Percentiles rank a stretch among this genome's conserved stretches.
These are phyloP conservation scores for Bipolaris cookei DNA, from an alignment of 2,329 filamentous ascomycete genomes.

Conservation along the genomic window DNA sequence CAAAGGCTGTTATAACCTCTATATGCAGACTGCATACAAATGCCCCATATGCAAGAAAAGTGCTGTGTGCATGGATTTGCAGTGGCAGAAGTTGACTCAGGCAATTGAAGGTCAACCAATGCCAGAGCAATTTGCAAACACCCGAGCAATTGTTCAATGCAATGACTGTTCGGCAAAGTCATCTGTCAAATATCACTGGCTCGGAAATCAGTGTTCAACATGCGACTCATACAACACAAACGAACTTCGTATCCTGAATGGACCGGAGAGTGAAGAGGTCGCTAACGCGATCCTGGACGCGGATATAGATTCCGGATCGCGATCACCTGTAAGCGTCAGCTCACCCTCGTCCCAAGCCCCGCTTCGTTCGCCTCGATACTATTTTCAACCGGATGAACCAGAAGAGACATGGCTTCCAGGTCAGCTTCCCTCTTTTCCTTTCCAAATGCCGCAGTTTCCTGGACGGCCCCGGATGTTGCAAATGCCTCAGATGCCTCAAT, in stretches of 20 bases:
- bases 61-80: slow-evolving; percentile 95
- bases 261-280: slow-evolving; percentile 44
- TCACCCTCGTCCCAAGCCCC: slow-evolving; percentile 42
- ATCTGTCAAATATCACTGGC: slow-evolving; percentile 89
- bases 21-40: slow-evolving; percentile 90
- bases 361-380: slow-evolving; percentile 46
- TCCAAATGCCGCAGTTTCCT: slow-evolving; percentile 47
- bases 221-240: slow-evolving; percentile 62
- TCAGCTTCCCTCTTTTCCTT: slow-evolving; percentile 45
- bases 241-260: slow-evolving; percentile 54
- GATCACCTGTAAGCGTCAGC: slow-evolving; percentile 40
- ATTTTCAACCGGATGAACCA: slow-evolving; percentile 47
- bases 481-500: slow-evolving; percentile 42
- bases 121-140: slow-evolving; percentile 80
- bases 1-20: slow-evolving; percentile 82
- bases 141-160: slow-evolving; percentile 83
- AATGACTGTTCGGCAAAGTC: slow-evolving; percentile 94
- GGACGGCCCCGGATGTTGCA: slow-evolving; percentile 42
- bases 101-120: slow-evolving; percentile 90
- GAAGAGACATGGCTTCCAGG: slow-evolving; percentile 48
- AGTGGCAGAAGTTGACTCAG: slow-evolving; percentile 89
- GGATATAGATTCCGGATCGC: slow-evolving; percentile 34
- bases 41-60: slow-evolving; percentile 97
- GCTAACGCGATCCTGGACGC: slow-evolving; percentile 43
- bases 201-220: slow-evolving; percentile 83